These are phyloP conservation scores for Fraxinus platypoda DNA, from an alignment of 305 asterid species.

Conservation along the genomic window DNA sequence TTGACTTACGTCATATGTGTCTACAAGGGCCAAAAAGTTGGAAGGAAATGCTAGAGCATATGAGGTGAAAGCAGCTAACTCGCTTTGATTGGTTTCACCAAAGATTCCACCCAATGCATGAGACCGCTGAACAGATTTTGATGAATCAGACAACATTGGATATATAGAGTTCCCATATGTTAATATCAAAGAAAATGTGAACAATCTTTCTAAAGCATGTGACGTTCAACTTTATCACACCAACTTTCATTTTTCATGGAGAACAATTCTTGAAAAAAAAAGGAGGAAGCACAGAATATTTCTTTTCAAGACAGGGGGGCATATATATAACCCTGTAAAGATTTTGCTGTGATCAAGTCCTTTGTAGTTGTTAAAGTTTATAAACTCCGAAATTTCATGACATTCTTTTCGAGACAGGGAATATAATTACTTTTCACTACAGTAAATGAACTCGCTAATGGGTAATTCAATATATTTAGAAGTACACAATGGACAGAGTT, in stretches of 20 bases:
- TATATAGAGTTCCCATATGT: constrained; percentile 13
- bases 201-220: constrained; percentile 14
- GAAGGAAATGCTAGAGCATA: constrained; percentile 90
- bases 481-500: background rate
- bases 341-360: background rate
- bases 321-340: background rate
- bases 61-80: constrained; percentile 75
- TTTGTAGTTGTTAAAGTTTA: background rate
- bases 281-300: background rate
- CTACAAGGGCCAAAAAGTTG: constrained; percentile 84
- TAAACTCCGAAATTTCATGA: background rate
- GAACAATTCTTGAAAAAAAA: background rate
- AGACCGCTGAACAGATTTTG: constrained; percentile 59
- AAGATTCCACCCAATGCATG: constrained; percentile 58
- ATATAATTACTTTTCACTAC: background rate
- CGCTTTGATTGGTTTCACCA: constrained; percentile 90
- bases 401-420: background rate
- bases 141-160: constrained; percentile 29
- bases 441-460: background rate
- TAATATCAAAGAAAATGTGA: constrained; percentile 14
- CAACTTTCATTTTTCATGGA: background rate
- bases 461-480: background rate
- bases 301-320: background rate
- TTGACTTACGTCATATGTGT: constrained; percentile 87
- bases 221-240: constrained; percentile 11